Evolutionary conservation across 2,329 filamentous ascomycete species (phyloP).

Genomic region (Aspergillus fructus): DNA sequence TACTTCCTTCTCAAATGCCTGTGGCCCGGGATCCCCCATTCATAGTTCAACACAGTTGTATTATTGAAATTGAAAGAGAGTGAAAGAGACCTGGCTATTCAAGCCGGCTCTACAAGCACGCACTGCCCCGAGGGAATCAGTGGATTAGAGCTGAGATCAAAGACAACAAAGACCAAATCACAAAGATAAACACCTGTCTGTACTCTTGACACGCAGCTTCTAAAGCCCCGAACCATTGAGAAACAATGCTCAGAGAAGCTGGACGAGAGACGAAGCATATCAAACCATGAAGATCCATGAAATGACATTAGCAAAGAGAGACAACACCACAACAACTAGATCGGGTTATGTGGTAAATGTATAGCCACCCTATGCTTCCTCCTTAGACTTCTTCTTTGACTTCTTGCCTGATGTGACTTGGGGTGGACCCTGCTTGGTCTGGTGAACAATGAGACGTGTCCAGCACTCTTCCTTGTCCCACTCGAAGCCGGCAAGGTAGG

Average conservation of each 20-base stretch:
- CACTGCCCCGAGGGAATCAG: conserved; percentile 7
- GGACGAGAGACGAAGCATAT: conserved; percentile 16
- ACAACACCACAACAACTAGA: too few species aligned
- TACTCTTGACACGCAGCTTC: conserved; percentile 28
- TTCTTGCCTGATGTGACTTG: conserved; percentile 48
- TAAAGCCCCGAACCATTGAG: conserved; percentile 19
- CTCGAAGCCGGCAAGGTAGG: conserved; percentile 91
- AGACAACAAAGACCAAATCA: conserved; percentile 12
- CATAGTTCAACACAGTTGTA: neutral
- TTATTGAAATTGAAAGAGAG: neutral
- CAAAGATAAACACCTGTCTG: conserved; percentile 17
- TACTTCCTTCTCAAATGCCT: too few species aligned
- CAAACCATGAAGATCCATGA: neutral
- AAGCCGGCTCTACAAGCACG: neutral
- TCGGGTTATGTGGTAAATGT: too few species aligned
- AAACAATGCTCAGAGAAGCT: conserved; percentile 16
- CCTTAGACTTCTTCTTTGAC: conserved; percentile 64
- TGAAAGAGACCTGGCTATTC: neutral
- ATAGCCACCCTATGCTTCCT: conserved; percentile 30
- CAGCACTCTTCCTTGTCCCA: conserved; percentile 94
- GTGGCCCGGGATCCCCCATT: too few species aligned
- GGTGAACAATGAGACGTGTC: conserved; percentile 83
- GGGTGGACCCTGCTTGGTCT: conserved; percentile 66
- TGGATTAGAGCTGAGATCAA: conserved; percentile 12
- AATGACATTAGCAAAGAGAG: neutral